A percentile compares a stretch with the other conserved stretches of the same genome.
These are phyloP conservation scores for Blastobotrys attinorum DNA, from an alignment of 805 yeast genomes.

Conservation along the genomic window DNA sequence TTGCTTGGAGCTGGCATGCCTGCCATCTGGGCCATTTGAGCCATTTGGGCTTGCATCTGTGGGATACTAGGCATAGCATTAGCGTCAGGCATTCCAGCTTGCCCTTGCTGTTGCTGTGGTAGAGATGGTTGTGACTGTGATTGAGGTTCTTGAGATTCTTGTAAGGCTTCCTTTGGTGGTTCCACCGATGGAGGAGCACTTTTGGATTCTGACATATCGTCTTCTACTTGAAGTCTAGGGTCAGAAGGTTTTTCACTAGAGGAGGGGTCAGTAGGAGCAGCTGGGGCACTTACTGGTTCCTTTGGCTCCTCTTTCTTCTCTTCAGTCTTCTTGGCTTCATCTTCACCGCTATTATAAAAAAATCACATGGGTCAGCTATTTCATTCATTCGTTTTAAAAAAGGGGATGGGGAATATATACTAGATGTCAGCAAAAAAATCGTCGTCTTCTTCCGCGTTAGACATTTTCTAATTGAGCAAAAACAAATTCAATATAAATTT, in stretches of 20 bases:
- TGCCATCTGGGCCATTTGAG: neutral
- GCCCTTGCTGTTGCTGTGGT: conserved; percentile 1
- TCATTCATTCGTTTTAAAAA: conserved; percentile 10
- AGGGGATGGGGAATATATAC: conserved; percentile 16
- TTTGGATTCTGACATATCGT: no score
- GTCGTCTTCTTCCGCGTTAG: conserved; percentile 81
- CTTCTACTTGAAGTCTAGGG: neutral
- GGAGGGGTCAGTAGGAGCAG: neutral
- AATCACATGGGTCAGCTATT: neutral
- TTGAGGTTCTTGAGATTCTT: neutral
- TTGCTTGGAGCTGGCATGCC: conserved; percentile 38
- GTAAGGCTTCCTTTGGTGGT: neutral
- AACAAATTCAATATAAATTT: no score
- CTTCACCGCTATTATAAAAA: conserved; percentile 28
- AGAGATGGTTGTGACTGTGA: neutral
- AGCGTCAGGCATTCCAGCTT: conserved; percentile 12
- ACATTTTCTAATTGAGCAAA: no score
- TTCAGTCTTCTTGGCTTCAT: conserved; percentile 11
- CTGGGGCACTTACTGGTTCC: neutral
- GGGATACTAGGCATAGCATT: conserved; percentile 18
- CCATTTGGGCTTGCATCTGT: conserved; percentile 13
- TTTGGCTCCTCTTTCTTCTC: neutral
- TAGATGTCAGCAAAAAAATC: conserved; percentile 91
- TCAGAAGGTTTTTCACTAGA: neutral
- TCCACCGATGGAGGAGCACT: neutral